Evolutionary conservation across 176 grass and related monocot genomes (phyloP).

Genomic region (Thalia dealbata): DNA sequence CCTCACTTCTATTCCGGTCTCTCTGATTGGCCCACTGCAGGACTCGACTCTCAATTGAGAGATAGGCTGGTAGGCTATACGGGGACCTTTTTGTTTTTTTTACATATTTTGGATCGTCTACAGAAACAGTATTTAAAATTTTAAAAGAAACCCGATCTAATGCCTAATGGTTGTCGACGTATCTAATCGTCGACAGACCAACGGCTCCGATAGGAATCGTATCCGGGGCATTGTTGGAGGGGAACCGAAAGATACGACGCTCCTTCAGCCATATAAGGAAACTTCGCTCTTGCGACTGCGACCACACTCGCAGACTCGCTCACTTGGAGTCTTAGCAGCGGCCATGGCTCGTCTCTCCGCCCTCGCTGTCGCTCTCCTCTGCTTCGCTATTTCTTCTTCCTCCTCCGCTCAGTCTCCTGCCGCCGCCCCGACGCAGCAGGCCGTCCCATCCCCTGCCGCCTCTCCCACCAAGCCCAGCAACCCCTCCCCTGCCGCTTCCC

Average conservation of each 20-base stretch:
- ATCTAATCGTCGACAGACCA: no score
- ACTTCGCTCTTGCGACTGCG: neutral
- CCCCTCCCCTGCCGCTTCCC: slow-evolving; percentile 6
- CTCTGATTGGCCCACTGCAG: no score
- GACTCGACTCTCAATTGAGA: no score
- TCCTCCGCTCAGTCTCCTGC: slow-evolving; percentile 2
- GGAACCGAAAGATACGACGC: neutral
- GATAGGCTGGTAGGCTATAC: no score
- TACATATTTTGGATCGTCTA: no score
- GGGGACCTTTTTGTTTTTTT: no score
- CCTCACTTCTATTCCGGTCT: no score
- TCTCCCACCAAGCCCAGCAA: neutral
- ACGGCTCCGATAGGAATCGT: no score
- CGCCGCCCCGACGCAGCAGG: neutral
- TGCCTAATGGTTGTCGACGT: no score
- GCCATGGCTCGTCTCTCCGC: slow-evolving; percentile 17
- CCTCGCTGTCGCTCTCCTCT: slow-evolving; percentile 17
- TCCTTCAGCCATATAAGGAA: neutral
- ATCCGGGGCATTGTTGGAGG: neutral
- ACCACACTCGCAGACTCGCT: neutral
- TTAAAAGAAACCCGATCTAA: no score
- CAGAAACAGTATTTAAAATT: no score
- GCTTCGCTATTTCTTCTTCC: slow-evolving; percentile 14
- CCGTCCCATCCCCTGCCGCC: neutral
- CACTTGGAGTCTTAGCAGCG: neutral